Conservation (phyloP, 352 stramenopile genomes). For the Phytophthora multivora region DNA sequence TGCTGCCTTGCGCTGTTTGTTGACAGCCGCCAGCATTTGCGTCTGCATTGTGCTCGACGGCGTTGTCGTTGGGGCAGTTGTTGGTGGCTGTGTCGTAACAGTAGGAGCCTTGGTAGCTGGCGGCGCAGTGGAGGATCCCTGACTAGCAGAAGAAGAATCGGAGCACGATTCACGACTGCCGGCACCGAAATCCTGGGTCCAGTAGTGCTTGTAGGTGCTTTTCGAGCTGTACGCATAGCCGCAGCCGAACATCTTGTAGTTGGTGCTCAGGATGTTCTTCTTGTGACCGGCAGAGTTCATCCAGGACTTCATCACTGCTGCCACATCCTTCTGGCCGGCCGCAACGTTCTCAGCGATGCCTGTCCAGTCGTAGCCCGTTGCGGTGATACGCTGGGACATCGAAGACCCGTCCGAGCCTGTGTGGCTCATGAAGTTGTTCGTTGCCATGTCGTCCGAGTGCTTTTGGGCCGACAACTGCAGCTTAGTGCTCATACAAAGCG, state of each 20-base stretch:
- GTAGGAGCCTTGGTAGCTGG: conserved; percentile 19
- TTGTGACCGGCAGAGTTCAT: conserved; percentile 57
- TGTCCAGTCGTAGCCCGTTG: conserved; percentile 48
- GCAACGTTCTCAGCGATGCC: conserved; percentile 62
- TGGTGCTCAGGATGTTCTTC: conserved; percentile 43
- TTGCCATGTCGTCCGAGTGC: conserved; percentile 48
- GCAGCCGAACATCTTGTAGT: conserved; percentile 33
- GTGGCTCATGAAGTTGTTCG: conserved; percentile 56
- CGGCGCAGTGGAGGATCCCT: neutral
- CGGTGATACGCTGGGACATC: conserved; percentile 46
- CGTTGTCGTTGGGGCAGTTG: neutral
- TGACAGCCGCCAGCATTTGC: conserved; percentile 49
- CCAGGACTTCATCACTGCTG: conserved; percentile 56
- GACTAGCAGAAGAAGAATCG: conserved; percentile 1
- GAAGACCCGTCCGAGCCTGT: conserved; percentile 50
- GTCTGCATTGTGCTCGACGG: conserved; percentile 20
- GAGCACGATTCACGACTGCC: conserved; percentile 26
- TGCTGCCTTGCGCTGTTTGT: conserved; percentile 39
- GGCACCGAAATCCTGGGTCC: conserved; percentile 57
- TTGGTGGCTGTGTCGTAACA: neutral
- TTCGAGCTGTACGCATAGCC: conserved; percentile 37
- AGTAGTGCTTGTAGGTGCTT: conserved; percentile 52
- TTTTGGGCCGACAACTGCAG: conserved; percentile 30
- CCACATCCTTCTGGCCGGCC: conserved; percentile 47
- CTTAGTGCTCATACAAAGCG: conserved; percentile 49